Conservation (phyloP, 352 stramenopile species). For the Peronosclerospora sorghi region DNA sequence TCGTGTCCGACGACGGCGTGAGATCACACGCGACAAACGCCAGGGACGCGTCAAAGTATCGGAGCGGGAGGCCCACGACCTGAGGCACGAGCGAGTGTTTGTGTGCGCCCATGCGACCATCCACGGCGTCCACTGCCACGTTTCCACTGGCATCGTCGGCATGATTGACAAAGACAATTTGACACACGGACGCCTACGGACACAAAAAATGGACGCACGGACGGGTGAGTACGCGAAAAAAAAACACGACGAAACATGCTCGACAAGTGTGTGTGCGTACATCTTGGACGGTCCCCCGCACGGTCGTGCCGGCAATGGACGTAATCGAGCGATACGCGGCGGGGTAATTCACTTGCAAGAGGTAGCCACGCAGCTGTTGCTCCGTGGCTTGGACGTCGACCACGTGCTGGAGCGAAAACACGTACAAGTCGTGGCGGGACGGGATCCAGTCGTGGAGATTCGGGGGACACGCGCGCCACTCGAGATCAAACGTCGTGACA, state of each 20-base stretch:
- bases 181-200: constrained; percentile 52
- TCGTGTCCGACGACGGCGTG: constrained; percentile 4
- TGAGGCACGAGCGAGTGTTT: too few species aligned
- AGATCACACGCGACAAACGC: constrained; percentile 78
- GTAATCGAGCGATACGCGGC: constrained; percentile 71
- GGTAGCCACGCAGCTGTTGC: constrained; percentile 51
- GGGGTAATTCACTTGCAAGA: constrained; percentile 71
- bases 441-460: constrained; percentile 72
- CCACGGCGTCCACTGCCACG: constrained; percentile 52
- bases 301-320: constrained; percentile 54
- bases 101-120: constrained; percentile 60
- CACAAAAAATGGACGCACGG: too few species aligned
- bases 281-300: constrained; percentile 48
- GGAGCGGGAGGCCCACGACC: constrained; percentile 66
- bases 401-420: constrained; percentile 75
- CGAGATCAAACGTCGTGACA: constrained; percentile 76
- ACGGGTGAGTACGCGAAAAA: too few species aligned
- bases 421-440: constrained; percentile 62
- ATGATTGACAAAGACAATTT: constrained; percentile 83
- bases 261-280: constrained; percentile 27
- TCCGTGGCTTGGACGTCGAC: constrained; percentile 52
- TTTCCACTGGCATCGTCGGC: constrained; percentile 73
- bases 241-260: constrained; percentile 3
- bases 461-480: constrained; percentile 50
- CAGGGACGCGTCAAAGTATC: constrained; percentile 79